phyloP scores from a whole-genome alignment of 768 basidiomycete genomes.

The Lyophyllum shimeji region DNA sequence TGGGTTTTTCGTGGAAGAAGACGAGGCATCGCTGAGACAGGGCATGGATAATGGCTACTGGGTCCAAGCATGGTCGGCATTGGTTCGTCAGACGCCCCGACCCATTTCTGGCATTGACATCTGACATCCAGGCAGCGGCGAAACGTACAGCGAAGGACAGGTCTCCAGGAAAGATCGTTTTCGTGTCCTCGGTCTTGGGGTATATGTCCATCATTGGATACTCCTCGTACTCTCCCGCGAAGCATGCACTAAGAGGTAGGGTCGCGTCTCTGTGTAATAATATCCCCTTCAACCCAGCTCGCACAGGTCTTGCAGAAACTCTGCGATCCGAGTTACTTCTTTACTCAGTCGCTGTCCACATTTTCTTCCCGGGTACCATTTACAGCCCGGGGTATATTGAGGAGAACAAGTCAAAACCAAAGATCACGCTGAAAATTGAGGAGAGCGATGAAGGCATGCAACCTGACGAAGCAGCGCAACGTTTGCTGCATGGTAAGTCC shows the following conservation, averaged over 20 bases:
- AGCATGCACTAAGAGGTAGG: constrained; percentile 82
- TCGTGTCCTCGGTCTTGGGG: constrained; percentile 77
- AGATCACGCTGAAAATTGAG: constrained; percentile 75
- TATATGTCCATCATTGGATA: constrained; percentile 81
- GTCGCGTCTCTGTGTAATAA: neutral
- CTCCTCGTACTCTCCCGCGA: constrained; percentile 78
- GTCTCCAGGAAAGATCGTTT: constrained; percentile 66
- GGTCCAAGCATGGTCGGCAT: constrained; percentile 57
- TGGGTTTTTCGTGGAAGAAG: constrained; percentile 72
- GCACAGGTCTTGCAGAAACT: constrained; percentile 77
- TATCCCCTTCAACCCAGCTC: neutral
- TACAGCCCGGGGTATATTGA: constrained; percentile 71
- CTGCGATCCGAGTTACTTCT: constrained; percentile 81
- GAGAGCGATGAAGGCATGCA: constrained; percentile 64
- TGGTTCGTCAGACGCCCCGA: constrained; percentile 52
- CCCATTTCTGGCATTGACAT: constrained; percentile 31
- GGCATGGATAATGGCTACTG: constrained; percentile 47
- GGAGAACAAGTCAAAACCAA: constrained; percentile 79
- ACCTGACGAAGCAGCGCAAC: constrained; percentile 61
- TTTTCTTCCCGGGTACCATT: constrained; percentile 85
- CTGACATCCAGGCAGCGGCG: constrained; percentile 57
- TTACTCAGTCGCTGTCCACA: constrained; percentile 76
- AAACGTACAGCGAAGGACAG: constrained; percentile 61
- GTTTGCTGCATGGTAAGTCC: constrained; percentile 54
- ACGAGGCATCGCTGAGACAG: constrained; percentile 51